Evolutionary conservation across 176 grass and related monocot species (phyloP).

Genomic region (sorghum (Sorghum bicolor)): Sorghum_bicolor_NCBIv3 NC_012870.2:59757501-59758000

Average conservation of each 20-base stretch:
- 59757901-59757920: too few relatives aligned
- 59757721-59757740: too few relatives aligned
- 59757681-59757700: neutral
- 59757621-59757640: constrained; percentile 8
- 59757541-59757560: neutral
- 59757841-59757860: too few relatives aligned
- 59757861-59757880: too few relatives aligned
- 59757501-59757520: neutral
- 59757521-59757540: neutral
- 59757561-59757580: neutral
- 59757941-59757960: neutral
- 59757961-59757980: neutral
- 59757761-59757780: too few relatives aligned
- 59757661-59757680: neutral
- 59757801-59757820: too few relatives aligned
- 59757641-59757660: neutral
- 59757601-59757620: neutral
- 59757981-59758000: too few relatives aligned
- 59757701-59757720: neutral
- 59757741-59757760: too few relatives aligned
- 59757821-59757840: too few relatives aligned
- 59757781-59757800: too few relatives aligned
- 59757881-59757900: too few relatives aligned
- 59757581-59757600: neutral
- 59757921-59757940: too few relatives aligned